Evolutionary conservation across 208 protist genomes (phyloP), one percentile per base, ranked within the genome.

Genomic region (Giardia duodenalis): DNA sequence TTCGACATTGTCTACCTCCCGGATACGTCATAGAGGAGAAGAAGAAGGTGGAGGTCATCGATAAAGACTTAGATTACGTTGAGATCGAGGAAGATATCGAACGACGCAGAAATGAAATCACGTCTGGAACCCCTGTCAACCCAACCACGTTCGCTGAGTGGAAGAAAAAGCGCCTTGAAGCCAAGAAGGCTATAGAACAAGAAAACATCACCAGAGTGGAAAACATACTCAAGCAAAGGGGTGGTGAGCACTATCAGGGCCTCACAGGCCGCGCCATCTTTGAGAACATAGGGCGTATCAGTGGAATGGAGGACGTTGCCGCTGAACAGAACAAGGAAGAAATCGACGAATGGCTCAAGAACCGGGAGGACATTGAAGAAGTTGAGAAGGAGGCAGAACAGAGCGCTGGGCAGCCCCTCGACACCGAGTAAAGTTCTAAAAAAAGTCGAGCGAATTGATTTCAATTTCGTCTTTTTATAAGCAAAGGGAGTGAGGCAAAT

Each of bases 11-110:
- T 2, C 39, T 91, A 22, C 88, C 88, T 48, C 2, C 43, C 4
- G 88, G 45, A 47, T 91, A 46, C 44, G 86, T 89, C 22, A 4
- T 91, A 30, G n/a, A 47, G 1, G 1, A 47, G 44, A 19, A 19
- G 4, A 91, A 91, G 88, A 1, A 1, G 4, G 45, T 48, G n/a
- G 88, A 91, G 44, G n/a, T n/a, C n/a, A 43, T 91, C 10, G 88
- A 91, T n/a, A 45, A 91, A n/a, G 88, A 91, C 45, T 48, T 91
- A n/a, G 88, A 91, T n/a, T 47, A 91, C n/a, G 88, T 48, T 2
- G 43, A 91, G 88, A 47, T 91, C 1, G 88, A 91, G 44, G 88
- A 91, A 1, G 44, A 19, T 2, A 67, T 91, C n/a, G 88, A 91
- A 48, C n/a, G 88, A n/a, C 2, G 45, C 2, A 1, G 88, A n/a